These are phyloP conservation scores for Boletus sp. DNA, from an alignment of 768 basidiomycete genomes.

Conservation along the genomic window DNA sequence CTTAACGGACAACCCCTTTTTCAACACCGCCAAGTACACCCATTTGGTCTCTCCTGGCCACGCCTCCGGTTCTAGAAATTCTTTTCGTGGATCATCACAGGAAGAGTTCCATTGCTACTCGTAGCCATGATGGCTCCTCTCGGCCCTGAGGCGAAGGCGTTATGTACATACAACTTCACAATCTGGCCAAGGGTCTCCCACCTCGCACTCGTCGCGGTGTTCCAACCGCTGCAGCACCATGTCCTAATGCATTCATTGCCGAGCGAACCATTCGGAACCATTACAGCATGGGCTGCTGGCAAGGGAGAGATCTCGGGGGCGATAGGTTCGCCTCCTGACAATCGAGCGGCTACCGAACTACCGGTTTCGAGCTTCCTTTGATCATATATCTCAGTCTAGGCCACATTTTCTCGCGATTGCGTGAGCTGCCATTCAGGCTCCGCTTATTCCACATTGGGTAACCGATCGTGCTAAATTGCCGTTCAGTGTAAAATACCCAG, in stretches of 20 bases:
- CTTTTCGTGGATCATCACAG: constrained; percentile 25
- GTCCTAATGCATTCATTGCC: constrained; percentile 26
- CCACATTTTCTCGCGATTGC: constrained; percentile 26
- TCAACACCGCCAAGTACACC: constrained; percentile 22
- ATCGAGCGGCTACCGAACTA: constrained; percentile 30
- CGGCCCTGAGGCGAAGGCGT: constrained; percentile 14
- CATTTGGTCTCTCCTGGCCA: constrained; percentile 14
- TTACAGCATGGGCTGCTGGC: constrained; percentile 31
- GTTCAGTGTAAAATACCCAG: constrained; percentile 17
- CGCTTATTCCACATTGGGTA: constrained; percentile 25
- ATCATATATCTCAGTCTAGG: constrained; percentile 29
- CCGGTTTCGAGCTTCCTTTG: constrained; percentile 28
- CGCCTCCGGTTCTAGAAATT: constrained; percentile 4
- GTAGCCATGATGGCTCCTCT: neutral
- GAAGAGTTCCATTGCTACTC: constrained; percentile 18
- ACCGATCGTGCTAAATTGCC: constrained; percentile 26
- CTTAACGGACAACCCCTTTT: constrained; percentile 37
- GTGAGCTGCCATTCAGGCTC: constrained; percentile 32
- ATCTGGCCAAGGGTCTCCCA: constrained; percentile 7
- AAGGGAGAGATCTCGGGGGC: constrained; percentile 33
- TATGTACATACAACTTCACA: constrained; percentile 10
- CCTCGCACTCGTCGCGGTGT: constrained; percentile 18
- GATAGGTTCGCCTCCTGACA: constrained; percentile 31
- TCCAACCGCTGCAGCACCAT: constrained; percentile 18
- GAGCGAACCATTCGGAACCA: constrained; percentile 27